Evolutionary conservation across 2,329 filamentous ascomycete genomes (phyloP), one percentile per base, ranked within the genome.

Genomic region (Amesomyces nigricolor): DNA sequence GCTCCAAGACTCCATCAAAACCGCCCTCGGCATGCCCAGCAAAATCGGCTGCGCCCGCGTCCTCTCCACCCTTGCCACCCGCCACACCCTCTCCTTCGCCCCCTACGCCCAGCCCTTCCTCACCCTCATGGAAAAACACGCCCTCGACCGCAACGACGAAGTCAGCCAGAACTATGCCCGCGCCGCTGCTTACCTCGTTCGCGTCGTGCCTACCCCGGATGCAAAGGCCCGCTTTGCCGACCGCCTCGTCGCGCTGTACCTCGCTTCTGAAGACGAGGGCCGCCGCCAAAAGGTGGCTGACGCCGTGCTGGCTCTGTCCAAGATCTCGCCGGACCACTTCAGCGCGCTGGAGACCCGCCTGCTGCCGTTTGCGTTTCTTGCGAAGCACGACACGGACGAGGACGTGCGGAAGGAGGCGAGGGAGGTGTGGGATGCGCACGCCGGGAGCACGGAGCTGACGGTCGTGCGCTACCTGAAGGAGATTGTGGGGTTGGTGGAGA

Each of bases 11-110:
- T 86, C 88, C 0, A 89, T 97, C 71, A 94, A 92, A 68, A 85
- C 81, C 26, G 89, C 91, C 1, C 85, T 99, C 38, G 92, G 91
- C 1, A 85, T 97, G 72, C 92, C 92, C 2, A 95, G 91, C 0
- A 97, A 97, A 73, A 87, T 97, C 47, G 94, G 91, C 38, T 95
- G 91, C 65, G 88, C 87, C 61, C 83, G 90, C 53, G 85, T 96
- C 2, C 78, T 99, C 32, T 87, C 89, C 7, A 91, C 89, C 0
- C 78, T 99, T 7, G 88, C 89, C 49, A 92, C 91, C 49, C 83
- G 90, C 11, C 88, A 92, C 61, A 83, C 81, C 37, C 79, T 85
- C 38, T 76, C 91, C 30, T 89, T 96, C 69, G 81, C 80, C 38
- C 85, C 88, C 0, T 85, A 91, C 64, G 86, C 89, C 11, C 82